A percentile compares a stretch with the other conserved stretches of the same genome.
phyloP scores from a whole-genome alignment of 2,329 filamentous ascomycete species.

The Phyllosticta citriasiana region DNA sequence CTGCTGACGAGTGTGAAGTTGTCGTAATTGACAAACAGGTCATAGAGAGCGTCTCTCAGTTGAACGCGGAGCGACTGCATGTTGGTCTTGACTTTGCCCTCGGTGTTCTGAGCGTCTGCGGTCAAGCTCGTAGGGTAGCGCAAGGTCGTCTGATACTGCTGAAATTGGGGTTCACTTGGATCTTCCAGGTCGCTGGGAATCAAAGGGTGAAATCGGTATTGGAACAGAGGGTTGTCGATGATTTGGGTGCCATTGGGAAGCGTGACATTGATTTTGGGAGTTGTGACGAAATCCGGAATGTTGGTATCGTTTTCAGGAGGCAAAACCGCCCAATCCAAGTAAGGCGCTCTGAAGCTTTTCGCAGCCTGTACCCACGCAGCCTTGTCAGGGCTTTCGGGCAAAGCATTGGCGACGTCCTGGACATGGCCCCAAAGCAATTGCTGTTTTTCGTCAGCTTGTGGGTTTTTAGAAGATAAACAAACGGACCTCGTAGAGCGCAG shows the following conservation, averaged over 20 bases:
- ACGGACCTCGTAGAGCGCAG: conserved; percentile 50
- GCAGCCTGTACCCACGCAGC: conserved; percentile 32
- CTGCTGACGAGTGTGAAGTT: conserved; percentile 62
- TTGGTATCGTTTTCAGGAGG: conserved; percentile 19
- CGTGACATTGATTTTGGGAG: conserved; percentile 33
- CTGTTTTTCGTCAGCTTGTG: conserved; percentile 14
- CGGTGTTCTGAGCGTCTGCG: conserved; percentile 44
- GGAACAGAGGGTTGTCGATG: conserved; percentile 38
- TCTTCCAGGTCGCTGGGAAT: conserved; percentile 49
- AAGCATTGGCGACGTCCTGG: conserved; percentile 30
- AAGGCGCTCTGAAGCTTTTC: conserved; percentile 33
- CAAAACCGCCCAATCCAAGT: conserved; percentile 39
- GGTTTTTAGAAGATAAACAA: not conserved
- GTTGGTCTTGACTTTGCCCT: conserved; percentile 22
- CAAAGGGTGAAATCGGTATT: conserved; percentile 42
- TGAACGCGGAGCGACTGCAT: conserved; percentile 16
- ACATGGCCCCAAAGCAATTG: conserved; percentile 34
- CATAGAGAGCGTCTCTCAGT: conserved; percentile 12
- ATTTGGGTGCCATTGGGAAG: conserved; percentile 29
- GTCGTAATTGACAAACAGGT: conserved; percentile 57
- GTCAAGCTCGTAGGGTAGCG: conserved; percentile 41
- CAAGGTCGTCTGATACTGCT: conserved; percentile 35
- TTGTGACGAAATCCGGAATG: conserved; percentile 24
- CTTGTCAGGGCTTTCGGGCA: conserved; percentile 28
- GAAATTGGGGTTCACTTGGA: conserved; percentile 11